These are phyloP conservation scores for Tetrahymena thermophila DNA, from an alignment of 73 alveolate genomes.

Conservation along the genomic window DNA sequence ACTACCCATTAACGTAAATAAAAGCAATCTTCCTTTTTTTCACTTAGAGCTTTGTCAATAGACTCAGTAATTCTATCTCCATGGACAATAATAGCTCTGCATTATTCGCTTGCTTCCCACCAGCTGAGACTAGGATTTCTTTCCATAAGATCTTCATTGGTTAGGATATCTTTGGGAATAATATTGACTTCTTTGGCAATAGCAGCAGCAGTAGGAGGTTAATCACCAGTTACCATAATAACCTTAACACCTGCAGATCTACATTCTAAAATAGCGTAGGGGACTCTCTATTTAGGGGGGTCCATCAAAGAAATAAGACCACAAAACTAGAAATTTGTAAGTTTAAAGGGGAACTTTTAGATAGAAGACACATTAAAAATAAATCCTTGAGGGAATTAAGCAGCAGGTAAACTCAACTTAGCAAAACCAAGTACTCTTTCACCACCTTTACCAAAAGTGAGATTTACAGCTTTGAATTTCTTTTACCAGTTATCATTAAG, in stretches of 20 bases:
- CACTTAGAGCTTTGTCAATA: slow-evolving; percentile 45
- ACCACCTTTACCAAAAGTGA: slow-evolving; percentile 7
- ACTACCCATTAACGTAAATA: slow-evolving; percentile 72
- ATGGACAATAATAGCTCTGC: slow-evolving; percentile 68
- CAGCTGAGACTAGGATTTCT: slow-evolving; percentile 45
- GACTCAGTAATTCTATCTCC: slow-evolving; percentile 65
- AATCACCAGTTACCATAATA: slow-evolving; percentile 39
- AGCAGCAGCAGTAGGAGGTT: slow-evolving; percentile 65
- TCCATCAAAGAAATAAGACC: slow-evolving; percentile 93
- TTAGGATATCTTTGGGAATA: slow-evolving; percentile 51
- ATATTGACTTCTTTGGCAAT: slow-evolving; percentile 69
- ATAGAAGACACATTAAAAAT: slow-evolving; percentile 42
- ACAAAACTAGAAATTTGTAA: slow-evolving; percentile 63
- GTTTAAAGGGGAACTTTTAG: slow-evolving; percentile 57
- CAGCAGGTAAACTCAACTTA: slow-evolving; percentile 24
- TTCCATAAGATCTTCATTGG: slow-evolving; percentile 49
- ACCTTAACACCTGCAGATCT: slow-evolving; percentile 70
- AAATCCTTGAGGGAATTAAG: slow-evolving; percentile 37
- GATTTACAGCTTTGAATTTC: slow-evolving; percentile 1
- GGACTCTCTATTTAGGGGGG: slow-evolving; percentile 92
- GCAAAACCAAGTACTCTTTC: slow-evolving; percentile 35
- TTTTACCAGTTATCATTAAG: neutral
- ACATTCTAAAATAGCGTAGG: slow-evolving; percentile 64
- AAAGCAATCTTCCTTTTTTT: slow-evolving; percentile 59
- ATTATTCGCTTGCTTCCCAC: slow-evolving; percentile 53